These are phyloP conservation scores for Saccharomycopsis guyanensis DNA, from an alignment of 805 yeast genomes.

Conservation along the genomic window DNA sequence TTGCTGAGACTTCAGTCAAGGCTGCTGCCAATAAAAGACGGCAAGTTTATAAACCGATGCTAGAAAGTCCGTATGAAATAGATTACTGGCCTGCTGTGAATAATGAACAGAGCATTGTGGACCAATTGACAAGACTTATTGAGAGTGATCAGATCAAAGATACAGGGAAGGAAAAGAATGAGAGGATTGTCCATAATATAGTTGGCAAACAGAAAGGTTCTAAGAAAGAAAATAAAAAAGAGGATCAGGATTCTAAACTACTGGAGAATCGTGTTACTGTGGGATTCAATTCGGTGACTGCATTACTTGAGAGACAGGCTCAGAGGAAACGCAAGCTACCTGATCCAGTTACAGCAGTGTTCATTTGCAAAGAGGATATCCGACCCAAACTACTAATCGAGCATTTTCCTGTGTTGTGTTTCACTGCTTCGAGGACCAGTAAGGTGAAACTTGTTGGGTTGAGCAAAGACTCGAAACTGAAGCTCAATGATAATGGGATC, in stretches of 20 bases:
- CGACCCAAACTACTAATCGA: constrained; percentile 12
- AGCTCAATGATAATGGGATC: neutral
- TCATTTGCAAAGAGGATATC: constrained; percentile 18
- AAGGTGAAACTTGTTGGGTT: neutral
- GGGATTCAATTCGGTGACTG: constrained; percentile 18
- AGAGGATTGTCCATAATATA: no score
- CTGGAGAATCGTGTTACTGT: neutral
- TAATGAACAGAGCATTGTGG: constrained; percentile 2
- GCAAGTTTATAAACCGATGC: constrained; percentile 16
- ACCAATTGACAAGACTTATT: constrained; percentile 1
- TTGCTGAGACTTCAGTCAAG: constrained; percentile 6
- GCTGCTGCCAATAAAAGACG: constrained; percentile 11
- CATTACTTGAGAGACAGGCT: constrained; percentile 14
- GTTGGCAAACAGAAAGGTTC: neutral
- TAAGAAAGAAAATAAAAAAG: neutral
- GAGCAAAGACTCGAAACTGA: neutral
- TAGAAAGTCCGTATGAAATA: constrained; percentile 16
- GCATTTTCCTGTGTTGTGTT: constrained; percentile 19
- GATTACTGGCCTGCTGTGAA: constrained; percentile 1
- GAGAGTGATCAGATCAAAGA: neutral
- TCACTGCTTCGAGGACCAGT: constrained; percentile 5
- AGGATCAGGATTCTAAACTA: no score
- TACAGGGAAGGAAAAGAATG: neutral
- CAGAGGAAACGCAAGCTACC: constrained; percentile 1
- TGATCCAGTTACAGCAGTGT: neutral